phyloP scores from a whole-genome alignment of 768 basidiomycete species.

The Tubosaeta sp. region DNA sequence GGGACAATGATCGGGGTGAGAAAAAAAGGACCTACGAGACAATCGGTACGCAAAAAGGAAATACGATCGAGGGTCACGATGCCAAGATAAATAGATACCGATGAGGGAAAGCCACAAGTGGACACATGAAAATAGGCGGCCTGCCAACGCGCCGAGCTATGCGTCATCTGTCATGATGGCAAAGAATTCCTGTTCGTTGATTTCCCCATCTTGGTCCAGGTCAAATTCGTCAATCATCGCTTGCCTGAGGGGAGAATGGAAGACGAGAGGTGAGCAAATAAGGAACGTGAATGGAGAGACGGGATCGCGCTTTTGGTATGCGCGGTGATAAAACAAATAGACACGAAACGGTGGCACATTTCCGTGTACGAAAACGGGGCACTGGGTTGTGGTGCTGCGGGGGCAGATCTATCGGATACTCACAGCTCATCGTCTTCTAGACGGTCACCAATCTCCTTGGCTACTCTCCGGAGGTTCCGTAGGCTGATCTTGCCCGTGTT shows the following conservation, averaged over 20 bases:
- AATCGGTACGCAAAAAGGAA: slow-evolving; percentile 1
- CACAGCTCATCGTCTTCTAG: slow-evolving; percentile 96
- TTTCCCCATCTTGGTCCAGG: slow-evolving; percentile 96
- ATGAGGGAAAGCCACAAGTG: not conserved
- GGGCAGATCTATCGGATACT: slow-evolving; percentile 33
- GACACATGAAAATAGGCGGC: too few species aligned
- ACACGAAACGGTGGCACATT: slow-evolving; percentile 15
- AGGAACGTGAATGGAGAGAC: slow-evolving; percentile 23
- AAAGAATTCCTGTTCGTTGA: slow-evolving; percentile 94
- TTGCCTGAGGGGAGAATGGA: slow-evolving; percentile 56
- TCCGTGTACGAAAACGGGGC: slow-evolving; percentile 25
- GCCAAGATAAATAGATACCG: slow-evolving; percentile 20
- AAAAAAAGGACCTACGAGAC: slow-evolving; percentile 21
- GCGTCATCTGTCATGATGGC: slow-evolving; percentile 96
- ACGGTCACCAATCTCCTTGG: slow-evolving; percentile 93
- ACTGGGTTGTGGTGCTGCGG: slow-evolving; percentile 27
- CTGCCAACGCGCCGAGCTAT: slow-evolving; percentile 28
- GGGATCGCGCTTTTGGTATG: slow-evolving; percentile 20
- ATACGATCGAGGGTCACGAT: slow-evolving; percentile 19
- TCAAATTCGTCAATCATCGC: slow-evolving; percentile 99
- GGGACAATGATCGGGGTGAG: slow-evolving; percentile 14
- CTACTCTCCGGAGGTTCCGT: slow-evolving; percentile 86
- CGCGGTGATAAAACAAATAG: slow-evolving; percentile 26
- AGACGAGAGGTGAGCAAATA: slow-evolving; percentile 31
- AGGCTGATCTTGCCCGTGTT: slow-evolving; percentile 91